These are phyloP conservation scores for Citrus australasica DNA, from an alignment of 345 rosid species.

Conservation along the genomic window DNA sequence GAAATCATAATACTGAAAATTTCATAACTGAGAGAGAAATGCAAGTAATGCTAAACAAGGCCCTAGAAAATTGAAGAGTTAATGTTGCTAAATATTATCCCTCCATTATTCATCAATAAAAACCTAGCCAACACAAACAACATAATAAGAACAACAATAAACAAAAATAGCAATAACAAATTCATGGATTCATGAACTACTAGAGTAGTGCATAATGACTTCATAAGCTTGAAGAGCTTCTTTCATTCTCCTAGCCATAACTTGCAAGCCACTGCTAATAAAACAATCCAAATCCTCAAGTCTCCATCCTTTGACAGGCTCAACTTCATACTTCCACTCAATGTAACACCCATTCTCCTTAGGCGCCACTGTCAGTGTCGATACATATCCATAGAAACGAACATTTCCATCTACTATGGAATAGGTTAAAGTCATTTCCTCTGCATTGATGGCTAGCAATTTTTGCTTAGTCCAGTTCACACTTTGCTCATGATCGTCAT, in stretches of 20 bases:
- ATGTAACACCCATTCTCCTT: conserved; percentile 27
- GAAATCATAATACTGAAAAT: too few relatives aligned
- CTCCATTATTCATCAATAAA: neutral
- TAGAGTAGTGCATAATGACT: neutral
- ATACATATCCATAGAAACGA: conserved; percentile 35
- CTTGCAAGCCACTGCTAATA: conserved; percentile 30
- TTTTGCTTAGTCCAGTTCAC: conserved; percentile 49
- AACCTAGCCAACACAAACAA: neutral
- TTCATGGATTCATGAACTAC: neutral
- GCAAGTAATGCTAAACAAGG: too few relatives aligned
- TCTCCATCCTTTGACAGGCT: conserved; percentile 38
- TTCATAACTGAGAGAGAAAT: too few relatives aligned
- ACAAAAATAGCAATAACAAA: neutral
- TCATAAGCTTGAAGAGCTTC: conserved; percentile 24
- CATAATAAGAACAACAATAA: neutral
- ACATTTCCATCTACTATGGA: conserved; percentile 38
- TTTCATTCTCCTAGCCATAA: conserved; percentile 45
- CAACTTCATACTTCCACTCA: conserved; percentile 45
- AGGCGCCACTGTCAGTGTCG: conserved; percentile 24
- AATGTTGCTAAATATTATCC: neutral
- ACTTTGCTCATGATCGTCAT: neutral
- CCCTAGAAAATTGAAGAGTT: too few relatives aligned
- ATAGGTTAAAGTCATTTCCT: conserved; percentile 23
- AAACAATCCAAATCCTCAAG: conserved; percentile 36
- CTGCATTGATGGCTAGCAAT: conserved; percentile 31